Conservation (phyloP, 208 protist species). For the Cochliopodium minus region DNA sequence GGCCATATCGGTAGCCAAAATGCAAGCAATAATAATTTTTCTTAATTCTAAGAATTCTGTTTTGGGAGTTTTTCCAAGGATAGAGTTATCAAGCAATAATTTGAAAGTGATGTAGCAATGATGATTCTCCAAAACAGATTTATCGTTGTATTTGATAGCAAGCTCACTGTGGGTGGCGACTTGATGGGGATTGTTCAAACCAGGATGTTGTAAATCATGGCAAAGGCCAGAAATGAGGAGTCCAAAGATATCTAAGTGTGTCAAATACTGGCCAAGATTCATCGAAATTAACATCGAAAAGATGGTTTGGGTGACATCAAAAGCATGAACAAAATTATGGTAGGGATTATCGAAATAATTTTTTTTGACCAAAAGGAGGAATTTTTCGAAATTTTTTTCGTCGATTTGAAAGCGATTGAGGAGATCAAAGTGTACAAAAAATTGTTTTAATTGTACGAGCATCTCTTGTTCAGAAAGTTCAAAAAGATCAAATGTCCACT, state of each 20-base stretch:
- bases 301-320: constrained; percentile 13
- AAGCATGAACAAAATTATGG: constrained; percentile 18
- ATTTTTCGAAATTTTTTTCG: constrained; percentile 7
- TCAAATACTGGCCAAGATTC: not conserved
- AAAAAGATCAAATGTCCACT: no score
- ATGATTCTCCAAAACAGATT: constrained; percentile 15
- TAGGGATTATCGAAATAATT: constrained; percentile 17
- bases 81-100: constrained; percentile 1
- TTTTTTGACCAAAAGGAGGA: constrained; percentile 1
- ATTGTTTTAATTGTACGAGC: no score
- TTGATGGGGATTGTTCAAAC: constrained; percentile 21
- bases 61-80: not conserved
- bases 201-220: constrained; percentile 26
- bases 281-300: not conserved
- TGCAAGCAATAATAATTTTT: not conserved
- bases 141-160: constrained; percentile 21
- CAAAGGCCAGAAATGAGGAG: constrained; percentile 2
- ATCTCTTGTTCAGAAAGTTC: no score
- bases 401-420: no score
- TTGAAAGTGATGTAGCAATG: constrained; percentile 5
- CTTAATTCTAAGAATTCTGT: constrained; percentile 4
- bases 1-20: constrained; percentile 22
- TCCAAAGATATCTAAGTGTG: constrained; percentile 6
- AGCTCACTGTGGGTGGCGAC: not conserved
- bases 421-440: no score